Base-by-base conservation (phyloP, 1,284 basidiomycete species). In the Malassezia furfur region DNA sequence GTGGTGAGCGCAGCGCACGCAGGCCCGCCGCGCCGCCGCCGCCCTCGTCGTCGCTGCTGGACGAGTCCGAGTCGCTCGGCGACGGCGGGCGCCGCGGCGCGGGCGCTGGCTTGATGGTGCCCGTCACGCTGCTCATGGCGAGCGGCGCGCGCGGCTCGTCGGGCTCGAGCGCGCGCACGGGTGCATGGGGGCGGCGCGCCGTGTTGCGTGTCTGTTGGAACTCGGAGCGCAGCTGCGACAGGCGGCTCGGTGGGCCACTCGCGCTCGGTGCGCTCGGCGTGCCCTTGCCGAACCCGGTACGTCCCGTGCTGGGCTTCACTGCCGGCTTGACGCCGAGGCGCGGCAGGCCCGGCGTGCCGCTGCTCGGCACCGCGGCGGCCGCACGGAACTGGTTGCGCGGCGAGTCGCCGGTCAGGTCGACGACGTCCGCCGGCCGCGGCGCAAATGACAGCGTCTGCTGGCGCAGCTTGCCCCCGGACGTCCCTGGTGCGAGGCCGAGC, bases 41-140 rank as follows among this genome's bases (percentile, higher is more conserved):
- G 8, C 79, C 80, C 11, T 83, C 84, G 35, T 82, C 82, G 2
- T 83, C 83, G n/a, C 60, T 60, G 32, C 60, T 61, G 10, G 59
- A 63, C 15, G 63, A 62, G 4, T 77, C 75, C 41, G 50, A 35
- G 19, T 64, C 64, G 32, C 53, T 59, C 55, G 25, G 53, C 56
- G 34, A 58, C 21, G 40, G 40, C 53, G 39, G 52, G 51, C 17
- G 59, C 53, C 2, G 53, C 43, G 14, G 41, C 36, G 14, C 25
- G 5, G 38, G 50, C 1, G 66, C 58, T 52, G 62, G 57, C 50
- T 51, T 57, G 48, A 52, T 58, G 5, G 62, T 57, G 31, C 67
- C 67, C 5, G 67, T 68, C 35, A 68, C 66, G 11, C 61, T 60
- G 52, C 64, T 68, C 39, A 59, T 59, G 7, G 68, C 68, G 6